These are phyloP conservation scores for Lichtheimia ramosa DNA, from an alignment of 371 early-diverging fungal genomes.

Conservation along the genomic window DNA sequence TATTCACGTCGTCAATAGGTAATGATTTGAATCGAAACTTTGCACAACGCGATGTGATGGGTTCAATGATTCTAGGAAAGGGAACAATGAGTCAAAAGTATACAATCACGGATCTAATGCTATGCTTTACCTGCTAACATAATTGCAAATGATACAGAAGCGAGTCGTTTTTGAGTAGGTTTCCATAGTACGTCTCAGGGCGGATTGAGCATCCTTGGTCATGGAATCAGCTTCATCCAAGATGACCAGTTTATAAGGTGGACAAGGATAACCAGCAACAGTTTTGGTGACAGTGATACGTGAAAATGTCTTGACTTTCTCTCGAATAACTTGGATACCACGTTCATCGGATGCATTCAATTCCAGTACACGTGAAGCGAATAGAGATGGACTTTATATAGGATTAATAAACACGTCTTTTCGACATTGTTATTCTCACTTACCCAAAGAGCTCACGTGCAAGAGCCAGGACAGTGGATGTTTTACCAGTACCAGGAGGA, in stretches of 20 bases:
- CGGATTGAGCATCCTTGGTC: slow-evolving; percentile 98
- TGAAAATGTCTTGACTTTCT: slow-evolving; percentile 98
- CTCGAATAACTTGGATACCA: slow-evolving; percentile 95
- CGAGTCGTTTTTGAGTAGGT: slow-evolving; percentile 93
- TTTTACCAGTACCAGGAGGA: slow-evolving; percentile 99
- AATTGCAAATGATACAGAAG: slow-evolving; percentile 99
- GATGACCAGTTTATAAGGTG: slow-evolving; percentile 96
- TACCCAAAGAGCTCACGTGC: slow-evolving; percentile 80
- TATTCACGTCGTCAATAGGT: slow-evolving; percentile 51
- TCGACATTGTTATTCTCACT: neutral
- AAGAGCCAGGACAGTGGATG: slow-evolving; percentile 95
- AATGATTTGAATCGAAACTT: slow-evolving; percentile 94
- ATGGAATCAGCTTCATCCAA: slow-evolving; percentile 99
- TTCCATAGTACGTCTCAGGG: slow-evolving; percentile 99
- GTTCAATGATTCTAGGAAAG: slow-evolving; percentile 84
- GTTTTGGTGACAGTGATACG: slow-evolving; percentile 61
- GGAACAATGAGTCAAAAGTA: too few species aligned
- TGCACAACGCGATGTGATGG: slow-evolving; percentile 93
- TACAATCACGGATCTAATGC: neutral
- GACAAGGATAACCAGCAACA: slow-evolving; percentile 56
- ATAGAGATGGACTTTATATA: slow-evolving; percentile 66
- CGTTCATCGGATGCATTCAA: slow-evolving; percentile 99
- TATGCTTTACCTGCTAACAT: slow-evolving; percentile 74
- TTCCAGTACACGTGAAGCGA: slow-evolving; percentile 88
- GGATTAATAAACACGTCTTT: too few species aligned